A percentile compares a stretch with the other conserved stretches of the same genome.
Conservation (phyloP, 306 rosid species). For the Fragaria ananassa region DNA sequence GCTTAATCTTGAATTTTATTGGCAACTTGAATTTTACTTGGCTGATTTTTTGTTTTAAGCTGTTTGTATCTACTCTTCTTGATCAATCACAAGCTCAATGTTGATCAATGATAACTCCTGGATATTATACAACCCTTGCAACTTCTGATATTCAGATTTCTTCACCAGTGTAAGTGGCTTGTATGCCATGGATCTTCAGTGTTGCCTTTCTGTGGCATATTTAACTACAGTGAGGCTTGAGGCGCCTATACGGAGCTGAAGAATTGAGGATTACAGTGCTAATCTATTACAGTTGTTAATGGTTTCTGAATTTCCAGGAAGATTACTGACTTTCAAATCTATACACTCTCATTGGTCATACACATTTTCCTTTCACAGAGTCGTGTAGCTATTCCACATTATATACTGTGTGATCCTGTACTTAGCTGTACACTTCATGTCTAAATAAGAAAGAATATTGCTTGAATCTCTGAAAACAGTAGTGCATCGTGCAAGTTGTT, state of each 20-base stretch:
- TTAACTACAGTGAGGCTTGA: conserved; percentile 6
- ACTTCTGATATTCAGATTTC: conserved; percentile 1
- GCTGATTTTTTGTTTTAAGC: not conserved
- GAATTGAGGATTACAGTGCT: not conserved
- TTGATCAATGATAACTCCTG: conserved; percentile 7
- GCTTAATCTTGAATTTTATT: not conserved
- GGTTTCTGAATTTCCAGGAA: not conserved
- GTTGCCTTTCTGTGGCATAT: not conserved
- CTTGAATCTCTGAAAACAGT: not conserved
- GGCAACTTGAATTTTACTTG: not conserved
- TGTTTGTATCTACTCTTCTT: not conserved
- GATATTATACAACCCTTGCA: not conserved
- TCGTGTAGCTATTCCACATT: conserved; percentile 2
- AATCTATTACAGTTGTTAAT: not conserved
- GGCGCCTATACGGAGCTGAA: not conserved
- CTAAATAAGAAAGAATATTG: not conserved
- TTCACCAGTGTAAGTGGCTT: not conserved
- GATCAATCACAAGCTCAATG: not conserved
- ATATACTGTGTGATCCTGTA: not conserved
- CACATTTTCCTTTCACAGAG: not conserved
- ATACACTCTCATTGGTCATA: not conserved
- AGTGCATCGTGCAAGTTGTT: not conserved
- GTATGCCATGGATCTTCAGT: not conserved
- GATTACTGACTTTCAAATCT: not conserved
- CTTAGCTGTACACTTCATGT: not conserved